These are phyloP conservation scores for Trebouxia sp. DNA, from an alignment of 139 green algal genomes.

Conservation along the genomic window DNA sequence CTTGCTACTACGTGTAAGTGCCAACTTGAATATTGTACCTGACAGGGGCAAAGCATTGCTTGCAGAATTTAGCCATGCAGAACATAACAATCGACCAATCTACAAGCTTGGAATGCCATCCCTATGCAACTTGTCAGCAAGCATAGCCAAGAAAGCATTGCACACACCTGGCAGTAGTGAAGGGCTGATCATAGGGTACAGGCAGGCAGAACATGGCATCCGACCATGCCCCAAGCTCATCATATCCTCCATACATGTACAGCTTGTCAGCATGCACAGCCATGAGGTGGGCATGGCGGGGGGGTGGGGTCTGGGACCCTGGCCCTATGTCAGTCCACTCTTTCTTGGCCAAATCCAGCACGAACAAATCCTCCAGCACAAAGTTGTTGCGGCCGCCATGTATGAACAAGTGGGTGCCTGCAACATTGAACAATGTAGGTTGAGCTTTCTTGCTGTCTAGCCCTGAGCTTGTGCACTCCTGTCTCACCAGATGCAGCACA, in stretches of 20 bases:
- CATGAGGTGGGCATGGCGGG: conserved; percentile 66
- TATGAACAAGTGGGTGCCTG: conserved; percentile 61
- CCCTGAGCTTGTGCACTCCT: neutral
- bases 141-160: no score
- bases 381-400: conserved; percentile 85
- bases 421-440: neutral
- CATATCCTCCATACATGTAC: conserved; percentile 76
- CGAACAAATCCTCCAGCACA: conserved; percentile 80
- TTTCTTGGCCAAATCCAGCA: conserved; percentile 65
- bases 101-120: no score
- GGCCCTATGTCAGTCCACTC: conserved; percentile 61
- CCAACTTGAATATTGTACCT: no score
- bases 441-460: neutral
- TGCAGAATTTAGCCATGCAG: no score
- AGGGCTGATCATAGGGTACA: conserved; percentile 48
- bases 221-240: conserved; percentile 70
- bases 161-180: conserved; percentile 35
- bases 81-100: no score
- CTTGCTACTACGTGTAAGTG: no score
- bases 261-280: conserved; percentile 54
- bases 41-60: no score
- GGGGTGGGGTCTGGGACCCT: conserved; percentile 53
- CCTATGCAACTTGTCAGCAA: no score
- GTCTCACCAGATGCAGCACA: neutral
- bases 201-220: conserved; percentile 58